Evolutionary conservation across 2,329 filamentous ascomycete species (phyloP), one percentile per base, ranked within the genome.

Genomic region (Microdochium trichocladiopsis): DNA sequence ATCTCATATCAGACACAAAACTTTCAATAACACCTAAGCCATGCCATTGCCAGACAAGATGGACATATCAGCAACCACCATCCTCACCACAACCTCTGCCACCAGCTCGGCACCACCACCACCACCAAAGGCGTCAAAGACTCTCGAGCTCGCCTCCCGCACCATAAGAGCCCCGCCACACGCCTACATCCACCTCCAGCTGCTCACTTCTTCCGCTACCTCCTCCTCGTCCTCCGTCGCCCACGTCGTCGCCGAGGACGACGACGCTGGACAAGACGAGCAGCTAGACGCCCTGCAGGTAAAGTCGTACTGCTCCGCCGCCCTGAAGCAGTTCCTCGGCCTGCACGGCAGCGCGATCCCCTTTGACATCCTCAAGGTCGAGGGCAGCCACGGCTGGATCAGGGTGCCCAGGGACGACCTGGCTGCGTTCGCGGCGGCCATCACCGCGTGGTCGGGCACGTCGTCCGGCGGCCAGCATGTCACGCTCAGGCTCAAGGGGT

Each of bases 261-360:
- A n/a, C n/a, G n/a, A n/a, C n/a, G n/a, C 41, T 18, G 18, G 18
- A 45, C 12, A 41, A 6, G 41, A 22, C 9, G 41, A 45, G 18
- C 21, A 21, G n/a, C 6, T 89, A 5, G 87, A 91, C 66, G 71
- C 75, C 2, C 69, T 90, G 2, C 84, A 83, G 36, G 74, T 79
- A 18, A 81, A 80, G 31, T 73, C 82, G 0, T 84, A 87, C 61
- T 79, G 87, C 58, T 80, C 78, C 2, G 67, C 77, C 1, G 84
- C 87, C 0, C 71, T 93, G 8, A 73, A 73, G 1, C 80, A 87
- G 55, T 91, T 88, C 60, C 78, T 93, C 1, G 89, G 89, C 21
- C 69, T 82, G 18, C 83, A 81, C 0, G 89, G 89, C 11, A 70
- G 76, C 2, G 82, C 81, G 11, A 83, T 92, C 3, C 71, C 84